Percentiles rank a stretch among this genome's conserved stretches.
Evolutionary conservation across 805 yeast species (phyloP).

Genomic region (Saccharomyces paradoxus): DNA sequence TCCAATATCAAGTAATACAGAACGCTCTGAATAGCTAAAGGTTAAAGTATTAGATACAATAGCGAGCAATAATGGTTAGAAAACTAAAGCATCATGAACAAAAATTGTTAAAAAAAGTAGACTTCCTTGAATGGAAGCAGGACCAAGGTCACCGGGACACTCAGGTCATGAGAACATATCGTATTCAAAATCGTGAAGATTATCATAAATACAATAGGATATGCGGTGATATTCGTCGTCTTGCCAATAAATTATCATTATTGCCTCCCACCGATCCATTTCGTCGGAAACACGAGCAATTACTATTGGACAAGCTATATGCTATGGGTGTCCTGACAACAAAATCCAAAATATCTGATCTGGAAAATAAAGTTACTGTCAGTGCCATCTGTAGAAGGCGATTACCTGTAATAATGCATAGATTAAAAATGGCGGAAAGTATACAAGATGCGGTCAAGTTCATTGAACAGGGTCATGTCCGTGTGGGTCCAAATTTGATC

Average conservation of each 20-base stretch:
- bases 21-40: background rate
- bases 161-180: conserved; percentile 93
- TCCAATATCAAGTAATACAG: background rate
- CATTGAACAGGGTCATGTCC: conserved; percentile 93
- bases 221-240: conserved; percentile 83
- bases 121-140: conserved; percentile 95
- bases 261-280: conserved; percentile 82
- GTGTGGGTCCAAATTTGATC: conserved; percentile 92
- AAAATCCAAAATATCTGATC: conserved; percentile 82
- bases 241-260: conserved; percentile 78
- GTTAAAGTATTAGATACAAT: background rate
- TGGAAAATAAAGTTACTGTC: conserved; percentile 87
- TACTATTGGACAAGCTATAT: conserved; percentile 77
- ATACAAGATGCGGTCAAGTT: conserved; percentile 82
- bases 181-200: conserved; percentile 90
- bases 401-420: conserved; percentile 88
- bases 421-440: conserved; percentile 88
- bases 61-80: conserved; percentile 56
- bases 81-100: conserved; percentile 90
- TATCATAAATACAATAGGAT: conserved; percentile 88
- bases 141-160: conserved; percentile 92
- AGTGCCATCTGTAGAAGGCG: conserved; percentile 88
- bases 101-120: conserved; percentile 89
- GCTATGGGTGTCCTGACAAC: conserved; percentile 83
- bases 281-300: conserved; percentile 80